Conservation (phyloP, 768 basidiomycete species). For the Collybiopsis luxurians region DNA sequence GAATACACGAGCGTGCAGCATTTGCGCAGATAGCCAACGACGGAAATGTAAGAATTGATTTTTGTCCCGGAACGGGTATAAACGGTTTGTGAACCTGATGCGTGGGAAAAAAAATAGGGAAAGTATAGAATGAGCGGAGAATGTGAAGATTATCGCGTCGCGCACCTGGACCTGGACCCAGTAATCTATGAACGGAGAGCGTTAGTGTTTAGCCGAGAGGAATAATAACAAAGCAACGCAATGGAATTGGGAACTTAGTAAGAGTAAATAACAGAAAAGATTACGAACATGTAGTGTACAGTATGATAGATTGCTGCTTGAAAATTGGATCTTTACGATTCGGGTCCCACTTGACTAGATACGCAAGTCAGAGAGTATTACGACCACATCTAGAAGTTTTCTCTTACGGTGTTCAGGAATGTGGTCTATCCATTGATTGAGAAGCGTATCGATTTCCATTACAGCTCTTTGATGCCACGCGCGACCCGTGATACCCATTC, state of each 20-base stretch:
- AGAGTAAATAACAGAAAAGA: no score
- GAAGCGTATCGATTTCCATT: conserved; percentile 37
- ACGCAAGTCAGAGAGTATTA: conserved; percentile 29
- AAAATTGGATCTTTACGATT: conserved; percentile 31
- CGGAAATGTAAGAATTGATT: conserved; percentile 47
- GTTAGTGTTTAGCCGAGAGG: no score
- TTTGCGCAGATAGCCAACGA: conserved; percentile 40
- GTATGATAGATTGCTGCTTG: conserved; percentile 44
- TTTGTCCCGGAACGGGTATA: conserved; percentile 22
- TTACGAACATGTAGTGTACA: conserved; percentile 38
- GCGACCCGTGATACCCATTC: background rate
- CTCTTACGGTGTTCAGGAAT: conserved; percentile 39
- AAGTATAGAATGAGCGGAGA: background rate
- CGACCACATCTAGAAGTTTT: background rate
- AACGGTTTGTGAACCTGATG: conserved; percentile 22
- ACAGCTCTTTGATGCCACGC: conserved; percentile 8
- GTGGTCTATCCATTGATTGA: conserved; percentile 56
- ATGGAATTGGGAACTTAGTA: conserved; percentile 36
- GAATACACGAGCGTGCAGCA: conserved; percentile 48
- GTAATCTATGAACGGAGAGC: conserved; percentile 25
- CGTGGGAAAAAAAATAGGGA: background rate
- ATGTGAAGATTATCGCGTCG: no score
- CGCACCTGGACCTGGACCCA: conserved; percentile 14
- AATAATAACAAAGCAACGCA: no score
- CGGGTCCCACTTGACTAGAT: conserved; percentile 40